These are phyloP conservation scores for Nadsonia starkeyi-henricii DNA, from an alignment of 1,139 yeast genomes.

Conservation along the genomic window DNA sequence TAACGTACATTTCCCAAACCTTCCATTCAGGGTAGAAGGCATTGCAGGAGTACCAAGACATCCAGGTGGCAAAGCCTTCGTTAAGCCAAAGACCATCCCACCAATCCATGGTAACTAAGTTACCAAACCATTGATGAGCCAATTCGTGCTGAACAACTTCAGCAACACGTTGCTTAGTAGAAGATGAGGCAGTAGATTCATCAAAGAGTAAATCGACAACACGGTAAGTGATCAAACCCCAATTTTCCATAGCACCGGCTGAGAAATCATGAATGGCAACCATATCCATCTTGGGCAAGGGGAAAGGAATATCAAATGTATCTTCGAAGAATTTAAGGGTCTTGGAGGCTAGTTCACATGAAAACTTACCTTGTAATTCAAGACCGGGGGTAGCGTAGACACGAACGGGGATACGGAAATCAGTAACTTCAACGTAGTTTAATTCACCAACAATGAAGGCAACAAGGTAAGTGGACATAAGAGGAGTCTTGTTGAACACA, in stretches of 20 bases:
- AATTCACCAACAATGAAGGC: constrained; percentile 79
- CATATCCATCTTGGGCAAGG: constrained; percentile 71
- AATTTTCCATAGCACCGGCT: constrained; percentile 88
- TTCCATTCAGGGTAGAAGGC: constrained; percentile 76
- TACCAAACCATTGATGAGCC: constrained; percentile 93
- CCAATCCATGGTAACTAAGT: constrained; percentile 86
- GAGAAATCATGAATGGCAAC: constrained; percentile 73
- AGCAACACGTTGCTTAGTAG: constrained; percentile 64
- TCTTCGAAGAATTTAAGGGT: constrained; percentile 61
- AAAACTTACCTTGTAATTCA: constrained; percentile 50
- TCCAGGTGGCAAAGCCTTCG: constrained; percentile 90
- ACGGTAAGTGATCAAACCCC: constrained; percentile 78
- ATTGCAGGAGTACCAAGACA: constrained; percentile 70
- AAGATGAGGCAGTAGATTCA: constrained; percentile 49
- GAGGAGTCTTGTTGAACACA: constrained; percentile 48
- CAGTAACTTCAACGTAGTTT: constrained; percentile 51
- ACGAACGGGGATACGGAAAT: constrained; percentile 64
- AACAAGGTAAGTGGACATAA: constrained; percentile 67
- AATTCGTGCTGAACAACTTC: constrained; percentile 83
- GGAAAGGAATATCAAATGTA: constrained; percentile 60
- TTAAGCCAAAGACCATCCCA: constrained; percentile 91
- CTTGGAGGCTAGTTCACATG: constrained; percentile 60
- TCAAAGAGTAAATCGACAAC: constrained; percentile 62
- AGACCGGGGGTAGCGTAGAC: constrained; percentile 70
- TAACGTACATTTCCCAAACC: constrained; percentile 62